Evolutionary conservation across 2,329 filamentous ascomycete genomes (phyloP).

Genomic region (Fusarium austroafricanum): DNA sequence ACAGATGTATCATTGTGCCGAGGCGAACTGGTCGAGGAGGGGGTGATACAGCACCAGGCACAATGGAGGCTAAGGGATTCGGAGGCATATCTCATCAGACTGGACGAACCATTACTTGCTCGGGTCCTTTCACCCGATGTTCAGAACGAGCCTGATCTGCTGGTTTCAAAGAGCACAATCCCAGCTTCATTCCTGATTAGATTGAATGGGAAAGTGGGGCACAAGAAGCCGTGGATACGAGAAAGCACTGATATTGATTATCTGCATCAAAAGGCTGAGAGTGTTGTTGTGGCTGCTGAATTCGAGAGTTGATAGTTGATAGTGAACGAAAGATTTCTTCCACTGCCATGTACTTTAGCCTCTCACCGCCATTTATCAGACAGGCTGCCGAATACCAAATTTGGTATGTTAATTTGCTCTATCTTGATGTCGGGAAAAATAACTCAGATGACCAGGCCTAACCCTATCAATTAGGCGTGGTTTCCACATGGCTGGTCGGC

Average conservation of each 20-base stretch:
- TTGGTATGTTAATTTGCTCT: too few relatives aligned
- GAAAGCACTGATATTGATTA: neutral
- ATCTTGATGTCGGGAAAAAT: too few relatives aligned
- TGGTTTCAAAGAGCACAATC: accelerated
- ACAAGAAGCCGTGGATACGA: neutral
- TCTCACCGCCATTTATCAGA: too few relatives aligned
- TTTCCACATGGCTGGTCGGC: too few relatives aligned
- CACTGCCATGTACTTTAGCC: too few relatives aligned
- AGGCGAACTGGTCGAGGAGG: accelerated
- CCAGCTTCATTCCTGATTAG: accelerated
- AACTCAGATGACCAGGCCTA: too few relatives aligned
- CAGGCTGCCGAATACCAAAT: too few relatives aligned
- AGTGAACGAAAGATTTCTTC: too few relatives aligned
- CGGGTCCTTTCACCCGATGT: accelerated
- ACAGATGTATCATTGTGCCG: neutral
- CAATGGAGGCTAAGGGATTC: accelerated
- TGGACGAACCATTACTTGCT: accelerated
- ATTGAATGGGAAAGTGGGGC: accelerated
- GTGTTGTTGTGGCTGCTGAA: neutral
- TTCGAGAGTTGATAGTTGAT: accelerated
- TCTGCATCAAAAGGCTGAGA: neutral
- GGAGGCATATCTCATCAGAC: accelerated
- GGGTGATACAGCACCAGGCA: accelerated
- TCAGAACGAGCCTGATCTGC: accelerated
- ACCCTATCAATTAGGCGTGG: too few relatives aligned